Base-by-base conservation (phyloP, 345 rosid species). In the Eucalyptus cladocalyx region DNA sequence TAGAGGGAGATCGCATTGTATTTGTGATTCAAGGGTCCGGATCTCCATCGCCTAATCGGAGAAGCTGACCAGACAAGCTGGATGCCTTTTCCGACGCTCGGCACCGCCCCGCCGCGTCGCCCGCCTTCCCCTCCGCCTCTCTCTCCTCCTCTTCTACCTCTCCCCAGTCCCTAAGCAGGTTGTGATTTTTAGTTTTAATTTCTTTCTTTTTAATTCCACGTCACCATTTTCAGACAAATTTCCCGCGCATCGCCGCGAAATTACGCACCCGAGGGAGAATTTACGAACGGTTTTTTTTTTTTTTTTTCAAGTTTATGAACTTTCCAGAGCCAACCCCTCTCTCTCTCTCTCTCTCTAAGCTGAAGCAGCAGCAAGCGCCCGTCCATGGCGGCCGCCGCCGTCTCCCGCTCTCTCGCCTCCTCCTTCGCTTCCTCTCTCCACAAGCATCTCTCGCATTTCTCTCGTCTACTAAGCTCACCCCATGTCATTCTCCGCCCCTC, bases 351-450 rank as follows among this genome's bases (percentile, higher is more conserved):
- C 11, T 32, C 11, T n/a, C 42, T 67, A 6, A 67, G 88, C 48
- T 28, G 37, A 86, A 86, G 53, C 83, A 28, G 11, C 83, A 76
- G 23, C 69, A 32, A 40, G 45, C 5, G 9, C 45, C 87, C 89
- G 86, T 80, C 58, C 8, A 88, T 81, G 89, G 89, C 87, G 87
- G 89, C 72, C 87, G 11, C 80, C 47, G 76, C 76, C 48, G 72
- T 88, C 30, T 81, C 24, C 32, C 89, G 89, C 87, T 88, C 87
- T 42, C 50, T 80, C 48, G 87, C 34, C 69, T 30, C 69, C 76
- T 43, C 69, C 87, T 1, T 17, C 43, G 26, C 86, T 51, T 14
- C 58, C 76, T 23, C 49, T 51, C 49, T 88, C 26, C 15, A 51
- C 42, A 88, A 60, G 86, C 89, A 11, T 1, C 10, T 88, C 32